Base-by-base conservation (phyloP, 169 alveolate species). In the Cryptosporidium parvum region DNA sequence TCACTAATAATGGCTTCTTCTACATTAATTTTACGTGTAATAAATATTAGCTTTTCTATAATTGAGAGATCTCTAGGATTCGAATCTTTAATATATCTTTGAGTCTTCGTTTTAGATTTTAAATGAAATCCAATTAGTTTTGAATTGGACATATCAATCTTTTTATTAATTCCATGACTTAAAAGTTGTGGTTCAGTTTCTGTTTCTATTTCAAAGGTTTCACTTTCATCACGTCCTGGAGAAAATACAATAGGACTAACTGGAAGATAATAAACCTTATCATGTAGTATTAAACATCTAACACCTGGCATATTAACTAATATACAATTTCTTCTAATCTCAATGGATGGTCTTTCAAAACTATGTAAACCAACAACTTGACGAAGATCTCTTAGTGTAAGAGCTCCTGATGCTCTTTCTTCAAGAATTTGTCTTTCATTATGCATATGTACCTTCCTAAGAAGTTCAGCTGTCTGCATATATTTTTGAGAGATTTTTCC, bases 221-320 rank as follows among this genome's bases (percentile, higher is more conserved):
- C 85, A 23, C 51, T 5, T 18, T 52, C 85, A 52, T 26, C 48
- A 65, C 2, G 5, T 37, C 12, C 72, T 2, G 51, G 48, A 29
- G 85, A 69, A 52, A 72, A 72, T 29, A 72, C 18, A 29, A 80
- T 65, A 23, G 89, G 73, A 42, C 48, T 62, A 0, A 2, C 16
- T 62, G 89, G 89, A n/a, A 80, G 68, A n/a, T 80, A 80, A 14
- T 80, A 80, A 23, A 85, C 61, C 37, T 45, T 85, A 67, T 85
- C 92, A 59, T 69, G 85, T 12, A 85, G 62, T n/a, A 85, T 70
- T 9, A 85, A n/a, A 85, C 86, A 71, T 14, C 92, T 85, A 18
- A 85, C 86, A 7, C 84, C 84, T 2, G 92, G 92, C 92, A 85
- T 71, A 21, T 85, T 69, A 33, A 85, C 86, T 31, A 85, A 69